Evolutionary conservation across 176 grass and related monocot species (phyloP).

Genomic region (Ananas comosus): DNA sequence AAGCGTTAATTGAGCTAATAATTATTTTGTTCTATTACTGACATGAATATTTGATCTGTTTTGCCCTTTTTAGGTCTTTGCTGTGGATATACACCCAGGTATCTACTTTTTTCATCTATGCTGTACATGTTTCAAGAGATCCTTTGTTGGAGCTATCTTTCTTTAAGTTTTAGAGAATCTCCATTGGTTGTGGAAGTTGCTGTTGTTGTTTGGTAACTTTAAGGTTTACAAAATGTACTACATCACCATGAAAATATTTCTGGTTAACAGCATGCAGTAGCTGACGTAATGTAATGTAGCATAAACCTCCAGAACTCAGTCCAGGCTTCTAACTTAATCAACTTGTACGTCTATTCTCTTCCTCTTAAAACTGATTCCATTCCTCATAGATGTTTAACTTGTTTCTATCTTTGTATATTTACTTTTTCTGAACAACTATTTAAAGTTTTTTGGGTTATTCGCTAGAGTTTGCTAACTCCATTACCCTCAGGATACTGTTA

Average conservation of each 20-base stretch:
- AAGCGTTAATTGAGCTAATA: background rate
- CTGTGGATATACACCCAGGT: constrained; percentile 99
- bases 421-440: background rate
- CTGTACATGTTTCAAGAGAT: constrained; percentile 7
- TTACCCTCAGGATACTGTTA: background rate
- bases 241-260: no score
- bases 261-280: no score
- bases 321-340: no score
- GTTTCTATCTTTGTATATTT: background rate
- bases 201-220: background rate
- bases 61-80: constrained; percentile 61
- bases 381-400: background rate
- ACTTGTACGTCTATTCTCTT: no score
- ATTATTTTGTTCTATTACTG: background rate
- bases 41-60: background rate
- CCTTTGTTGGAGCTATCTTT: background rate
- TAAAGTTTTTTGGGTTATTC: background rate
- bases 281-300: no score
- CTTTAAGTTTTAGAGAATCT: background rate
- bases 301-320: no score
- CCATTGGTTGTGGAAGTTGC: background rate
- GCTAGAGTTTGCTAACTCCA: background rate
- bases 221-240: background rate
- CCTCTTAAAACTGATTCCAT: no score
- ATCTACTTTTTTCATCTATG: constrained; percentile 12